Evolutionary conservation across 495 filamentous ascomycete genomes (phyloP), one percentile per base, ranked within the genome.

Genomic region (Aspergillus avenaceus): DNA sequence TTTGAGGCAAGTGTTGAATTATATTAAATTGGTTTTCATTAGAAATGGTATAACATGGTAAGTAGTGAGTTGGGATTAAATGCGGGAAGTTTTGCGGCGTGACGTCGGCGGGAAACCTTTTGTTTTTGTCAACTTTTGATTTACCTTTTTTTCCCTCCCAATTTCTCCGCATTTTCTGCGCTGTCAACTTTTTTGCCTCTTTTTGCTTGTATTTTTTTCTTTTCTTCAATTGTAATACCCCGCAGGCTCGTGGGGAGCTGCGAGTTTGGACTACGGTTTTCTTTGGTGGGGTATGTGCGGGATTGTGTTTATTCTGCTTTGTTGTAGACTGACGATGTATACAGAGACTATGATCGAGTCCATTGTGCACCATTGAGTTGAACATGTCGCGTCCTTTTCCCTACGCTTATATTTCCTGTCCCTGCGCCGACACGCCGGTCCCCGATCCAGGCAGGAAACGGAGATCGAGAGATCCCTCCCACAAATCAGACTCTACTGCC

Each of bases 321-420:
- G 29, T 8, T 34, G 4, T 34, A n/a, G 9, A 34, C 12, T 7
- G 2, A 14, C 8, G 18, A 16, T 36, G 8, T n/a, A 7, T 36
- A 16, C 4, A 36, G 2, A 36, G 13, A 14, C n/a, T 14, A 36
- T 36, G 32, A 36, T 16, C 18, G 12, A 36, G 6, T 16, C 8
- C 11, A 34, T n/a, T 8, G 24, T 31, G 23, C 24, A 29, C 26
- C 8, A 28, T 12, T 42, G 12, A 36, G 5, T n/a, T 18, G 5
- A 54, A 16, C 19, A 93, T 92, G 88, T 81, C 86, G 23, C 78
- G 82, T 26, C 76, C 83, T 25, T 91, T 86, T 56, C 93, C 93
- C 12, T 96, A 95, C 72, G 88, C 87, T 28, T 91, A 87, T 69
- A 89, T 97, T 59, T 86, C 90, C 56, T 98, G 93, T 64, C 90